A percentile compares a stretch with the other conserved stretches of the same genome.
These are phyloP conservation scores for Blumeriella jaapii DNA, from an alignment of 2,329 filamentous ascomycete genomes.

Conservation along the genomic window DNA sequence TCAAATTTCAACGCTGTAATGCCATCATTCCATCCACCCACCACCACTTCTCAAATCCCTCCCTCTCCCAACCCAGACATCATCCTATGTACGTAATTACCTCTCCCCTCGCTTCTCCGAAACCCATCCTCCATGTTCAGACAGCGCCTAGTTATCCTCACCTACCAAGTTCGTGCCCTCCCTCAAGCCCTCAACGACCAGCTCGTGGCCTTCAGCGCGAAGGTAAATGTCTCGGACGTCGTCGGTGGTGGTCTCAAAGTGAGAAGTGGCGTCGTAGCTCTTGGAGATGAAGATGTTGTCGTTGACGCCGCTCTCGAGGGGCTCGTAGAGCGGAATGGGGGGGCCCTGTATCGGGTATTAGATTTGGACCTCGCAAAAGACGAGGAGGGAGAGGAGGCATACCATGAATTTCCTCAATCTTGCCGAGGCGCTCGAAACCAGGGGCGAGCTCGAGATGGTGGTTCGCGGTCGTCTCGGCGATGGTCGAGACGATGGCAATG, in stretches of 20 bases:
- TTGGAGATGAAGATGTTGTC: constrained; percentile 97
- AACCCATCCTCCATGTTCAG: background rate
- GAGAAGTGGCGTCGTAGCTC: constrained; percentile 95
- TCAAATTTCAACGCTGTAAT: background rate
- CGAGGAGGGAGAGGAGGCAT: constrained; percentile 19
- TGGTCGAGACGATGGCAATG: constrained; percentile 95
- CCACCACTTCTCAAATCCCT: background rate
- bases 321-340: constrained; percentile 90
- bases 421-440: constrained; percentile 82
- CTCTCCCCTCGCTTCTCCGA: background rate
- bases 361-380: background rate
- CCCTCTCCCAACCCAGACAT: constrained; percentile 41
- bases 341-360: constrained; percentile 40
- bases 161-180: constrained; percentile 57
- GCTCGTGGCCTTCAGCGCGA: constrained; percentile 60
- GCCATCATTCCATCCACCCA: background rate
- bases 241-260: constrained; percentile 87
- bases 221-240: constrained; percentile 91
- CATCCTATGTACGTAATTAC: constrained; percentile 38
- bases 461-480: constrained; percentile 83
- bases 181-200: constrained; percentile 52
- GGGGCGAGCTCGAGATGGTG: constrained; percentile 91
- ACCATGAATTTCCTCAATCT: constrained; percentile 95
- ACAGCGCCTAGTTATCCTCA: constrained; percentile 36
- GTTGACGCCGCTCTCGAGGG: constrained; percentile 65